A percentile compares a stretch with the other conserved stretches of the same genome.
Conservation (phyloP, 2,329 filamentous ascomycete genomes). For the Pezicula carpinea region DNA sequence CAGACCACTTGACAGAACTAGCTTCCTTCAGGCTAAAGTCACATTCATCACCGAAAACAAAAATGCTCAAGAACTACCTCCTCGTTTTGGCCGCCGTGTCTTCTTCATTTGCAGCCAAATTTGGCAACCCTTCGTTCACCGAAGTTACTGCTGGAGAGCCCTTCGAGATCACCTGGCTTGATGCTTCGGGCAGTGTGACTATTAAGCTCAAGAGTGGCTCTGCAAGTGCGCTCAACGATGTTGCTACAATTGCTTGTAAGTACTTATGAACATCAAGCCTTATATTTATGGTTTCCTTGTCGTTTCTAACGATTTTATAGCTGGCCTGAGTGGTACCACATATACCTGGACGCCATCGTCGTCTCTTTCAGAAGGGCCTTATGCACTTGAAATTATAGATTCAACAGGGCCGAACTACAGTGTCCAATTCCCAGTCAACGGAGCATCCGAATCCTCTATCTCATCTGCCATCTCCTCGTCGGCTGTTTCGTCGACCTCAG, state of each 20-base stretch:
- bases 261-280: background rate
- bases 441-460: background rate
- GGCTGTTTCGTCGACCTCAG: background rate
- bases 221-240: slow-evolving; percentile 4
- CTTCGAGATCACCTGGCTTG: slow-evolving; percentile 10
- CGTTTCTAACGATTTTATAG: slow-evolving; percentile 1
- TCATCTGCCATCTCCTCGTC: background rate
- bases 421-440: slow-evolving; percentile 6
- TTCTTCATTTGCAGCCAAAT: slow-evolving; percentile 1
- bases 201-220: slow-evolving; percentile 10
- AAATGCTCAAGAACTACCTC: slow-evolving; percentile 8
- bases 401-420: slow-evolving; percentile 7
- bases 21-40: background rate
- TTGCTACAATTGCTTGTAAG: slow-evolving; percentile 14
- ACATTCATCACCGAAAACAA: slow-evolving; percentile 1
- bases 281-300: background rate
- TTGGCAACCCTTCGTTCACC: slow-evolving; percentile 11
- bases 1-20: background rate
- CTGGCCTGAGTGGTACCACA: slow-evolving; percentile 6
- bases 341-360: slow-evolving; percentile 8
- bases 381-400: slow-evolving; percentile 10
- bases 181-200: slow-evolving; percentile 6
- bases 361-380: slow-evolving; percentile 2
- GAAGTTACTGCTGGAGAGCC: slow-evolving; percentile 6
- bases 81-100: slow-evolving; percentile 1